A percentile compares a stretch with the other conserved stretches of the same genome.
phyloP scores from a whole-genome alignment of 352 stramenopile species.

The Phytopythium helicoides region DNA sequence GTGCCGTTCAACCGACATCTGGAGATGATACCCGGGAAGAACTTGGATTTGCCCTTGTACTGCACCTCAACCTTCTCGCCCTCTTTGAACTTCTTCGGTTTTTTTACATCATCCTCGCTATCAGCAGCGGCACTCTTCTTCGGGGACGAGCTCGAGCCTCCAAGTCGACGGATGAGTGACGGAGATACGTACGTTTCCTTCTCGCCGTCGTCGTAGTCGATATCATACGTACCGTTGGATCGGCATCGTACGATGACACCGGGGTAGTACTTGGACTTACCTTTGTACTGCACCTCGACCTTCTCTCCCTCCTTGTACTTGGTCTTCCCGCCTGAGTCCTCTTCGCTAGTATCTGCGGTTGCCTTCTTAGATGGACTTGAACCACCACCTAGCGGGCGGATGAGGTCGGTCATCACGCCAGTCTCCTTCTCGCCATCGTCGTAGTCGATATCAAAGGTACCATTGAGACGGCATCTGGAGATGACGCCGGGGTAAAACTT shows the following conservation, averaged over 20 bases:
- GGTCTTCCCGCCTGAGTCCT: conserved; percentile 18
- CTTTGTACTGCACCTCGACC: conserved; percentile 42
- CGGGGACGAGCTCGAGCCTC: too few species aligned
- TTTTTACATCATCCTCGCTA: too few species aligned
- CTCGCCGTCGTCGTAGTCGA: conserved; percentile 66
- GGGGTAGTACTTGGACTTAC: conserved; percentile 41
- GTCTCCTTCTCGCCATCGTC: conserved; percentile 54
- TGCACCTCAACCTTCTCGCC: conserved; percentile 37
- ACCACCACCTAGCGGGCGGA: conserved; percentile 13
- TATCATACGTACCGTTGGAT: conserved; percentile 66
- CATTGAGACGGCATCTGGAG: conserved; percentile 33
- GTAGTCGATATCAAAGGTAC: conserved; percentile 58
- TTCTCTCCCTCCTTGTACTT: conserved; percentile 23
- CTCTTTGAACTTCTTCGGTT: conserved; percentile 23
- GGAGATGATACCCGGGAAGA: conserved; percentile 44
- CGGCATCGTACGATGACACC: conserved; percentile 42
- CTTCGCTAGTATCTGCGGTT: not conserved
- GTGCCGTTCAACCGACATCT: conserved; percentile 39
- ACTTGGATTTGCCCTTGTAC: conserved; percentile 54
- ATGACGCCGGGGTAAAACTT: conserved; percentile 41
- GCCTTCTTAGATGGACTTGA: too few species aligned
- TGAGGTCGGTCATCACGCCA: conserved; percentile 25
- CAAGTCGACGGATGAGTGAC: conserved; percentile 27
- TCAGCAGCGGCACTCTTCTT: too few species aligned
- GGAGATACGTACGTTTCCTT: conserved; percentile 17